Conservation (phyloP, 2,329 filamentous ascomycete species). For the Coleophoma cylindrospora region DNA sequence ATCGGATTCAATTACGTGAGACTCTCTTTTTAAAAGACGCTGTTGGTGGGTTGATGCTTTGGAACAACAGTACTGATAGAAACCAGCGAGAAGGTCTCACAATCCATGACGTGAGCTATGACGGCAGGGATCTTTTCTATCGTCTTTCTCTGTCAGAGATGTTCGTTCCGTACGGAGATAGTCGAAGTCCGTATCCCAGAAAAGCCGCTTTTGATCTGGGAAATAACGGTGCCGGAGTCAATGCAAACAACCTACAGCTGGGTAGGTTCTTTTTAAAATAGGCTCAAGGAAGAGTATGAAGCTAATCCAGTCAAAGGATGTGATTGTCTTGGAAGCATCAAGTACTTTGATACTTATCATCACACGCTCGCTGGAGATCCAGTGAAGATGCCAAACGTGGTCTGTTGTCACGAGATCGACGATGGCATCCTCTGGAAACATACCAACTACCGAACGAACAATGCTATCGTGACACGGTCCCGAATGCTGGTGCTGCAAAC, state of each 20-base stretch:
- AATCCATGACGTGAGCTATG: conserved; percentile 56
- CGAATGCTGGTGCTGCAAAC: conserved; percentile 19
- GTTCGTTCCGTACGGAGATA: conserved; percentile 60
- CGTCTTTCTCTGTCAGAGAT: conserved; percentile 55
- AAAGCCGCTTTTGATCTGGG: conserved; percentile 69
- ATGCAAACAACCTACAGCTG: conserved; percentile 55
- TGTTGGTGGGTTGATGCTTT: too few relatives aligned
- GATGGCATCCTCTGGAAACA: conserved; percentile 68
- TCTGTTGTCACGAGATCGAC: conserved; percentile 69
- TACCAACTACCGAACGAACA: conserved; percentile 46
- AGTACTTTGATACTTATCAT: conserved; percentile 22
- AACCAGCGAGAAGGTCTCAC: conserved; percentile 49
- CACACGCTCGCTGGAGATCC: conserved; percentile 50
- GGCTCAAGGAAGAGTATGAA: too few relatives aligned
- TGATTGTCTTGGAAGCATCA: conserved; percentile 64
- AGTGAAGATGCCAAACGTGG: conserved; percentile 49
- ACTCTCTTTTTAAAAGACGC: neutral
- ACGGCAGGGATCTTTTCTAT: conserved; percentile 53
- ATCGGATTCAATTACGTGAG: conserved; percentile 49
- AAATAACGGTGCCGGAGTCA: conserved; percentile 58
- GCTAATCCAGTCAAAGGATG: conserved; percentile 43
- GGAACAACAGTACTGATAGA: neutral
- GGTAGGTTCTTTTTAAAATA: conserved; percentile 15
- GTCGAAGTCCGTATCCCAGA: conserved; percentile 55
- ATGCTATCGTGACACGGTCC: conserved; percentile 15